These are phyloP conservation scores for Fraxinus excelsior DNA, from an alignment of 257 asterid genomes.

Conservation along the genomic window DNA sequence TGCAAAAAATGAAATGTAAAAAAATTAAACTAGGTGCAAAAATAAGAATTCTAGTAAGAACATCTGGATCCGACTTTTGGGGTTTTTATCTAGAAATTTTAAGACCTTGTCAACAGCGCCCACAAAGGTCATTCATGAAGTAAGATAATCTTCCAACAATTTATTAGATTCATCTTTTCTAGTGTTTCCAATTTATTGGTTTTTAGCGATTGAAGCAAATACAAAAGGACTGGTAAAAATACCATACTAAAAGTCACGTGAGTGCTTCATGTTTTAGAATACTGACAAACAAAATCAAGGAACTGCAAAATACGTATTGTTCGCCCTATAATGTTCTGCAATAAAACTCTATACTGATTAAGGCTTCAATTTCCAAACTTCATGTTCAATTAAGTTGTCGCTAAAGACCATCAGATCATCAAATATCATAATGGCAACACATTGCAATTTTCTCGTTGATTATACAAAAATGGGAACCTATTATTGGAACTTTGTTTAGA, in stretches of 20 bases:
- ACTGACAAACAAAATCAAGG: background rate
- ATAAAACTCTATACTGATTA: background rate
- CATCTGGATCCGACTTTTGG: background rate
- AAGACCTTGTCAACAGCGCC: background rate
- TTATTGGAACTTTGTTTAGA: background rate
- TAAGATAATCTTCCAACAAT: background rate
- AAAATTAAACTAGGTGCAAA: background rate
- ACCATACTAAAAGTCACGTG: background rate
- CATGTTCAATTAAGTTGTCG: background rate
- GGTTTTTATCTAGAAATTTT: background rate
- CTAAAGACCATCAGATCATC: background rate
- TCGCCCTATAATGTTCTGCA: background rate
- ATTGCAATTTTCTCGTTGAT: background rate
- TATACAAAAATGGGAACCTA: background rate
- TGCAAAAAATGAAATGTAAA: constrained; percentile 30
- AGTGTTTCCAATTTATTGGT: background rate
- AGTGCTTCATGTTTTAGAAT: background rate
- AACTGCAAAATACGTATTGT: background rate
- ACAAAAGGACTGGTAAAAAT: background rate
- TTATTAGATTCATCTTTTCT: background rate
- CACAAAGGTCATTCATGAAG: background rate
- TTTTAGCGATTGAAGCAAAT: background rate
- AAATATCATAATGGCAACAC: too few relatives aligned
- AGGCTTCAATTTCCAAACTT: background rate
- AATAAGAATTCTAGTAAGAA: background rate